Evolutionary conservation across 1,139 yeast species (phyloP).

Genomic region (Sugiyamaella grinbergsii): DNA sequence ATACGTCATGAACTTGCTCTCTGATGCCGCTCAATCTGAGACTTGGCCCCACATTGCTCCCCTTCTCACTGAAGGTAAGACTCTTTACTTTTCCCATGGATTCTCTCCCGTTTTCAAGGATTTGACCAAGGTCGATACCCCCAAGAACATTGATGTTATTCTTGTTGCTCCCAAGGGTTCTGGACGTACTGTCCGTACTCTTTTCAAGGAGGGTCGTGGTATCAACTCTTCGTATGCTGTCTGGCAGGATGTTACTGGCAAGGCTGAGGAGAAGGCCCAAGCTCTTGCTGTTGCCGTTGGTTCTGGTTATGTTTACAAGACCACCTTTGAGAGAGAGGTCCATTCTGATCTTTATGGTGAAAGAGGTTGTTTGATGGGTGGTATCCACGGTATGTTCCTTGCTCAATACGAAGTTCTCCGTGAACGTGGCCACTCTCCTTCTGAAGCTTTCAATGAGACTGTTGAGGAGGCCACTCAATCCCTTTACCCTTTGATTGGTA

Average conservation of each 20-base stretch:
- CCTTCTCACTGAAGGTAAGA: constrained; percentile 92
- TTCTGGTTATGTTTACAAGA: constrained; percentile 99
- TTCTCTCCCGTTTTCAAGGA: constrained; percentile 99
- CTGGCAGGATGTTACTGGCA: constrained; percentile 98
- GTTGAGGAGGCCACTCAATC: constrained; percentile 99
- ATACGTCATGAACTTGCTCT: constrained; percentile 93
- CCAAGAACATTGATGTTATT: constrained; percentile 92
- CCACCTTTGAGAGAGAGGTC: constrained; percentile 98
- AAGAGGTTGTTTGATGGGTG: constrained; percentile 99
- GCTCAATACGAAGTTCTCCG: constrained; percentile 99
- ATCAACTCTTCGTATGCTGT: constrained; percentile 98
- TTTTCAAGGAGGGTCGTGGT: constrained; percentile 99
- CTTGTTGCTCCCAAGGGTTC: constrained; percentile 99
- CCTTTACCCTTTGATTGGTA: constrained; percentile 96
- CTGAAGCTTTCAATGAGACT: constrained; percentile 99
- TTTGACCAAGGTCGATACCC: constrained; percentile 94
- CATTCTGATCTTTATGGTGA: constrained; percentile 99
- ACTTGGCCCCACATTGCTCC: constrained; percentile 91
- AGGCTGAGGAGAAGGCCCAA: constrained; percentile 98
- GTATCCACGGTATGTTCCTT: constrained; percentile 99
- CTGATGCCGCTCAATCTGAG: constrained; percentile 99
- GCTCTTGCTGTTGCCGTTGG: constrained; percentile 99
- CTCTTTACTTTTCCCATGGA: constrained; percentile 98
- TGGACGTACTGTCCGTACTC: constrained; percentile 98
- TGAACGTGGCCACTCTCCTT: constrained; percentile 99